These are phyloP conservation scores for Ceratobasidium sp. DNA, from an alignment of 1,284 basidiomycete species.

Conservation along the genomic window DNA sequence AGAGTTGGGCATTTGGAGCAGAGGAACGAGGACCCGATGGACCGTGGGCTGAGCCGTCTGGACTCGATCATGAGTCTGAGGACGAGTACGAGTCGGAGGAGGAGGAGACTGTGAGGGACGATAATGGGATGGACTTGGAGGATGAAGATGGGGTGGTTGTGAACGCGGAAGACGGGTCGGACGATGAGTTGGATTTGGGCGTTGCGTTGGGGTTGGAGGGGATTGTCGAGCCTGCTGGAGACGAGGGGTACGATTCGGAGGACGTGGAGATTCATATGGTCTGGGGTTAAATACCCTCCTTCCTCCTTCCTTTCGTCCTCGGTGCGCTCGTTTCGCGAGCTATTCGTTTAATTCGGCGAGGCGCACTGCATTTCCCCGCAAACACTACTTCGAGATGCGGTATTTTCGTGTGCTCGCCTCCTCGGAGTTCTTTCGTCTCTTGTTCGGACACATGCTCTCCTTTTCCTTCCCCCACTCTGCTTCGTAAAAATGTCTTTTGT, in stretches of 20 bases:
- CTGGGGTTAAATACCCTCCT: conserved; percentile 18
- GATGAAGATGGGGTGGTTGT: background rate
- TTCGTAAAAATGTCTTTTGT: no score
- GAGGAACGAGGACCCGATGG: conserved; percentile 15
- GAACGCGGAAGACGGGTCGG: background rate
- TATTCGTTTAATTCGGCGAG: no score
- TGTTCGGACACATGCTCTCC: no score
- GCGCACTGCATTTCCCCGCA: no score
- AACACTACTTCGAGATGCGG: no score
- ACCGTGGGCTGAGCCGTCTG: conserved; percentile 1
- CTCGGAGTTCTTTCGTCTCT: no score
- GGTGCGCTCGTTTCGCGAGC: no score
- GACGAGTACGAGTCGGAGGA: conserved; percentile 2
- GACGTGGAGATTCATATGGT: conserved; percentile 45
- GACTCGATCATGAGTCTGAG: background rate
- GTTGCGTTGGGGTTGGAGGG: conserved; percentile 30
- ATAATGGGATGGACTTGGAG: background rate
- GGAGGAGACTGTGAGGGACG: conserved; percentile 16
- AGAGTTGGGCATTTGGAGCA: conserved; percentile 22
- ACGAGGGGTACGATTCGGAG: conserved; percentile 40
- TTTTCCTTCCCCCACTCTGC: no score
- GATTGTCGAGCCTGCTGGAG: conserved; percentile 30
- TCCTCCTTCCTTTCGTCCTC: no score
- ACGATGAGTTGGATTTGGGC: background rate
- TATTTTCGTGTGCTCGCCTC: no score